Conservation (phyloP, 177 flowering plant species). For the Vitis hybrid region DNA sequence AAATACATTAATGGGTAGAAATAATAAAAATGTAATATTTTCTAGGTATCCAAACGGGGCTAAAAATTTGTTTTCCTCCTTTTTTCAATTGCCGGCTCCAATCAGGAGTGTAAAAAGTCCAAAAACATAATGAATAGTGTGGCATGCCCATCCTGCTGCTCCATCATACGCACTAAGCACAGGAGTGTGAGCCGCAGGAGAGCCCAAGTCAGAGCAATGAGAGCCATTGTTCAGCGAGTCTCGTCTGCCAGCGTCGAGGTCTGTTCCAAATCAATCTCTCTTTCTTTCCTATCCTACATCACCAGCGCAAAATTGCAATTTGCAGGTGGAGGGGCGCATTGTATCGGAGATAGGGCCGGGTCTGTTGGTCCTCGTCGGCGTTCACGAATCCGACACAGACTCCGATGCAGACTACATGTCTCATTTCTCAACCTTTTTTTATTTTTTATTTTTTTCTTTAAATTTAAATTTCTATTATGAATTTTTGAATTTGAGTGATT, state of each 20-base stretch:
- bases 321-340: conserved; percentile 78
- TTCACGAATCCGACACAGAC: conserved; percentile 78
- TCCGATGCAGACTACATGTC: conserved; percentile 86
- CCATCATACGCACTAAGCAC: conserved; percentile 7
- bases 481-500: no score
- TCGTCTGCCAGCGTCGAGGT: conserved; percentile 92
- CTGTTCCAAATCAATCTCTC: conserved; percentile 1
- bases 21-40: no score
- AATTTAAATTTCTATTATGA: no score
- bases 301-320: conserved; percentile 14
- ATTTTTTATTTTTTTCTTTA: no score
- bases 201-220: conserved; percentile 49
- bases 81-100: no score
- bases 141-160: no score
- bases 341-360: conserved; percentile 94
- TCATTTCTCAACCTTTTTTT: not conserved
- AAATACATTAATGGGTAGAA: no score
- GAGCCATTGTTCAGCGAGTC: conserved; percentile 87
- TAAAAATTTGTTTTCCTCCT: no score
- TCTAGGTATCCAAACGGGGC: no score
- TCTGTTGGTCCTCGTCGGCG: conserved; percentile 77
- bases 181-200: not conserved
- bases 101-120: no score
- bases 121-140: no score
- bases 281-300: not conserved